Conservation (phyloP, 2,329 filamentous ascomycete genomes). For the Diaporthe caulivora region DNA sequence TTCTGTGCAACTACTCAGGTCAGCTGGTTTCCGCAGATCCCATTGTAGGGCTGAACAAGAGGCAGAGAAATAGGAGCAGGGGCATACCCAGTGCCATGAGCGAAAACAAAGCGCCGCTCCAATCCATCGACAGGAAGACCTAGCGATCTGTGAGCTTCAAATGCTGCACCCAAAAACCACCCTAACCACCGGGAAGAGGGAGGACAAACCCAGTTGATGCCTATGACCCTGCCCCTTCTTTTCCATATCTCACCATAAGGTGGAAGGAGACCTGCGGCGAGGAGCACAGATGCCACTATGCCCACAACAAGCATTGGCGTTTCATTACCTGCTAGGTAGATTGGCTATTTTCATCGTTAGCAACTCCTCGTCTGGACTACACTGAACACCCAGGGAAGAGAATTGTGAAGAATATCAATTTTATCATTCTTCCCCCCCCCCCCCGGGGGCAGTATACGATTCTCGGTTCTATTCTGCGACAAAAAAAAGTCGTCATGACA, state of each 20-base stretch:
- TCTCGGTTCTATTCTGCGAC: no score
- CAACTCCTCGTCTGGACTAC: neutral
- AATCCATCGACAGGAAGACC: conserved; percentile 71
- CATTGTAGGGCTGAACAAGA: neutral
- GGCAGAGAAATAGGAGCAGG: neutral
- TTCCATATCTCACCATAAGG: conserved; percentile 74
- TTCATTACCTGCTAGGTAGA: conserved; percentile 65
- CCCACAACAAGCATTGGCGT: conserved; percentile 69
- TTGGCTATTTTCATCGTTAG: conserved; percentile 53
- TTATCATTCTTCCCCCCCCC: no score
- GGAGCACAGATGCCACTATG: conserved; percentile 67
- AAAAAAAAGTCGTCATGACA: neutral
- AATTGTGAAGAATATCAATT: neutral
- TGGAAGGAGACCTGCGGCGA: conserved; percentile 68
- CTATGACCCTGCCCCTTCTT: conserved; percentile 70
- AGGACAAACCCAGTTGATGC: conserved; percentile 61
- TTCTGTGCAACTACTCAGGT: conserved; percentile 64
- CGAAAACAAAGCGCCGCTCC: conserved; percentile 72
- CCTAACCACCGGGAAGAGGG: neutral
- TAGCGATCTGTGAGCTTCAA: conserved; percentile 37
- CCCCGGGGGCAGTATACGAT: no score
- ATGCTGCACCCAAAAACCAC: conserved; percentile 39
- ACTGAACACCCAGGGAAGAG: neutral
- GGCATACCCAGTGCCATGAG: conserved; percentile 69
- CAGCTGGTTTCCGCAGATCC: conserved; percentile 31